Conservation (phyloP, 2,329 filamentous ascomycete genomes). For the Aspergillus ustus region DNA sequence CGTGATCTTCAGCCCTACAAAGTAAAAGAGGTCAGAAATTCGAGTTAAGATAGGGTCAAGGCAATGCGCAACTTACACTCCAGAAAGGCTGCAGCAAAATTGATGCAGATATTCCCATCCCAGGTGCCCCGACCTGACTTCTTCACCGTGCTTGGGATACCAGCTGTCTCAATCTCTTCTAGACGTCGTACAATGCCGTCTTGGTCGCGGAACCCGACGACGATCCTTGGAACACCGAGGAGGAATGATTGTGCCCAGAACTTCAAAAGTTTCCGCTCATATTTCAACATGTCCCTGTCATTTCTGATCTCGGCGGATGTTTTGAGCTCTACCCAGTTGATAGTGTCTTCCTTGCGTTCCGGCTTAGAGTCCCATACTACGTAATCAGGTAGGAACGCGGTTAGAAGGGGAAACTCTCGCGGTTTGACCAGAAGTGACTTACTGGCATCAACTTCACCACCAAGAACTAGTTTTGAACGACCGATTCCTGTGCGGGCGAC, state of each 20-base stretch:
- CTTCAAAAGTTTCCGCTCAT: conserved; percentile 88
- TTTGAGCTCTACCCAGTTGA: conserved; percentile 95
- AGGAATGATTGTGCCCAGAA: conserved; percentile 98
- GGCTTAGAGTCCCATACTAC: conserved; percentile 85
- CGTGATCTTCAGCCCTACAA: conserved; percentile 66
- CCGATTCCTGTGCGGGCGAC: conserved; percentile 89
- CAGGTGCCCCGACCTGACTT: conserved; percentile 69
- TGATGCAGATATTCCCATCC: conserved; percentile 94
- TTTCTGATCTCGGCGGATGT: conserved; percentile 75
- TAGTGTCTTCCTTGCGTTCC: conserved; percentile 63
- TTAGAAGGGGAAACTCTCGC: not conserved
- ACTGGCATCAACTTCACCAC: conserved; percentile 92
- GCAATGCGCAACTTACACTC: conserved; percentile 62
- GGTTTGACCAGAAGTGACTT: conserved; percentile 35
- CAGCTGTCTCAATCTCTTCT: conserved; percentile 78
- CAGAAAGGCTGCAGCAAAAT: conserved; percentile 79
- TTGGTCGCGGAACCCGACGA: conserved; percentile 82
- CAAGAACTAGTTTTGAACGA: conserved; percentile 73
- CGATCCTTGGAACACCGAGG: conserved; percentile 86
- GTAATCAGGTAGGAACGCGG: not conserved
- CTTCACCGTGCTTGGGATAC: conserved; percentile 76
- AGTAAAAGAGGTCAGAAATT: not conserved
- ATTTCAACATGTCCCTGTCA: conserved; percentile 71
- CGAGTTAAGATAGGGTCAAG: not conserved
- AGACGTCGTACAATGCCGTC: conserved; percentile 72